phyloP scores from a whole-genome alignment of 176 grass and related monocot species.

The Carex scoparia region DNA sequence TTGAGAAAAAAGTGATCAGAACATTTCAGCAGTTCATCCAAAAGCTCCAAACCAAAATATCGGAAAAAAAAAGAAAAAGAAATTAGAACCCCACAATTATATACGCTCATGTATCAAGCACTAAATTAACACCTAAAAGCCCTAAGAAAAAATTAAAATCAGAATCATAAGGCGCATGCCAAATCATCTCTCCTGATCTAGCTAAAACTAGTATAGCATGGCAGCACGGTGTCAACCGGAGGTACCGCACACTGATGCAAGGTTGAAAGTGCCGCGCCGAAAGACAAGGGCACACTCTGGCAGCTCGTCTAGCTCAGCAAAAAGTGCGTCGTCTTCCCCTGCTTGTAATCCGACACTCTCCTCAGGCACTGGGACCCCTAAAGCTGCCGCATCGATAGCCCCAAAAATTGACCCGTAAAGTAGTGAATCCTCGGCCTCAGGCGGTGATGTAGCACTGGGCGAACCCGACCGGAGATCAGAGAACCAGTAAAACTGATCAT shows the following conservation, averaged over 20 bases:
- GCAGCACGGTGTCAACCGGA: not conserved
- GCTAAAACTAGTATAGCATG: constrained; percentile 1
- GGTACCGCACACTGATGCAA: constrained; percentile 21
- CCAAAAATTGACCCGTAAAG: constrained; percentile 43
- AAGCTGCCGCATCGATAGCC: constrained; percentile 22
- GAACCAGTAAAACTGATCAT: not conserved
- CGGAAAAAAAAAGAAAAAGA: not conserved
- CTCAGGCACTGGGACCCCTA: constrained; percentile 42
- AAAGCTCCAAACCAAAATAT: constrained; percentile 17
- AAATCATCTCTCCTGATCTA: constrained; percentile 18
- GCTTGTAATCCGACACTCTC: constrained; percentile 30
- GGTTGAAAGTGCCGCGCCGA: constrained; percentile 38
- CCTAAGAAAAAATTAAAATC: constrained; percentile 24
- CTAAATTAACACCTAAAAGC: constrained; percentile 21
- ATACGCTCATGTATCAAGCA: constrained; percentile 24
- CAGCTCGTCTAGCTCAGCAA: constrained; percentile 84
- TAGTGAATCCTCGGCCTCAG: not conserved
- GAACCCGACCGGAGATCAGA: not conserved
- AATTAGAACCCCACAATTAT: constrained; percentile 34
- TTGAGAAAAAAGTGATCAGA: constrained; percentile 3
- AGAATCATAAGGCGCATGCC: constrained; percentile 17
- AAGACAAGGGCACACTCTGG: constrained; percentile 86
- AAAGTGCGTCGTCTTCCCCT: constrained; percentile 70
- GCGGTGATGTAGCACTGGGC: constrained; percentile 9
- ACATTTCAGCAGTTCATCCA: constrained; percentile 11